These are phyloP conservation scores for Lentinus polychrous DNA, from an alignment of 1,284 basidiomycete genomes.

Conservation along the genomic window DNA sequence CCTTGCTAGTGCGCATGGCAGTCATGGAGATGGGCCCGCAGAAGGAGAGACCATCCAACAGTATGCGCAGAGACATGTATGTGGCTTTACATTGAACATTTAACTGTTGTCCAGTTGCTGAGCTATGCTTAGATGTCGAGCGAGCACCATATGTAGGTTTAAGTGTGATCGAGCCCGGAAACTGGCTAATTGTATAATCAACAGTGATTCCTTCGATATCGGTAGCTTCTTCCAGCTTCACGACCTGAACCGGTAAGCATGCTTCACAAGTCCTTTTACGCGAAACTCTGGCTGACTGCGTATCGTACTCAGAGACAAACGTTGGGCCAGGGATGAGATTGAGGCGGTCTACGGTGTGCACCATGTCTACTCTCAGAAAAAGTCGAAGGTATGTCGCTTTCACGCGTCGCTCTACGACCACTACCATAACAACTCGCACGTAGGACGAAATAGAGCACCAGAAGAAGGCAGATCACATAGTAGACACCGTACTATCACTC, in stretches of 20 bases:
- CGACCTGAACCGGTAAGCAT: slow-evolving; percentile 74
- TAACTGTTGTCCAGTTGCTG: background rate
- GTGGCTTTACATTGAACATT: slow-evolving; percentile 5
- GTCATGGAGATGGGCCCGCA: slow-evolving; percentile 18
- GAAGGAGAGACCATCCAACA: slow-evolving; percentile 29
- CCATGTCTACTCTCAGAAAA: slow-evolving; percentile 87
- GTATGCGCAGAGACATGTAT: slow-evolving; percentile 60
- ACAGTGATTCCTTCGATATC: slow-evolving; percentile 72
- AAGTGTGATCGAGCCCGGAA: background rate
- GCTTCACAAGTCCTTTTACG: background rate
- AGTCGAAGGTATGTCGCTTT: slow-evolving; percentile 53
- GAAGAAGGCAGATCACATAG: slow-evolving; percentile 80
- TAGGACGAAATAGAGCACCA: slow-evolving; percentile 77
- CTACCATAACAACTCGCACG: background rate
- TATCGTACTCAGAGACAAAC: slow-evolving; percentile 44
- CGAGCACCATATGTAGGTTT: slow-evolving; percentile 78
- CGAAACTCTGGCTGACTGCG: background rate
- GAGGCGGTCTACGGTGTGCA: slow-evolving; percentile 94
- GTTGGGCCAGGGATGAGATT: slow-evolving; percentile 77
- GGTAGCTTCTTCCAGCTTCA: slow-evolving; percentile 85
- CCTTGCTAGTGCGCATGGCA: slow-evolving; percentile 22
- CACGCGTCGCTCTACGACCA: background rate
- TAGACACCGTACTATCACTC: slow-evolving; percentile 63
- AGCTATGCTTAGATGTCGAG: slow-evolving; percentile 51
- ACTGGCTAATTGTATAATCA: slow-evolving; percentile 1